Conservation (phyloP, 2,329 filamentous ascomycete species). For the Cytospora piceae region DNA sequence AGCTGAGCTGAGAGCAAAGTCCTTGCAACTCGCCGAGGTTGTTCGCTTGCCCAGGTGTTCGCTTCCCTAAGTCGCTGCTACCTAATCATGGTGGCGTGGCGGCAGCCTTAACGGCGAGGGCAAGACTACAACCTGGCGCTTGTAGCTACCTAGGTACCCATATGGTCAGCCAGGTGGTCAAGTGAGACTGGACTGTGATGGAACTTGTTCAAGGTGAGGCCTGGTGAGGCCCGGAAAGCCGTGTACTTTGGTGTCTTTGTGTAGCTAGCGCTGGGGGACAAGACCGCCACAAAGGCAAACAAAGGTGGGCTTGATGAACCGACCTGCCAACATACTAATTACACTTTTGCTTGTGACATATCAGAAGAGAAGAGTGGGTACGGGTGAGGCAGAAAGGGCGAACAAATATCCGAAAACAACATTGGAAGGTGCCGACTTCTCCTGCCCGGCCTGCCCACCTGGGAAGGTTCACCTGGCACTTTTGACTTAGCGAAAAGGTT, state of each 20-base stretch:
- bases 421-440: background rate
- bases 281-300: background rate
- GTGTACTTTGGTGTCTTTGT: background rate
- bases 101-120: background rate
- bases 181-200: background rate
- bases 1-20: background rate
- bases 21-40: background rate
- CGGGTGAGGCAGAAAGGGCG: background rate
- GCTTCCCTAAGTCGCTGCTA: background rate
- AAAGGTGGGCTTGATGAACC: background rate
- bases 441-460: no score
- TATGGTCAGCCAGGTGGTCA: background rate
- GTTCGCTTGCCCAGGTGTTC: background rate
- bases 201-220: background rate
- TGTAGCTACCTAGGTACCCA: background rate
- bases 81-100: background rate
- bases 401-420: background rate
- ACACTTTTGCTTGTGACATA: no score
- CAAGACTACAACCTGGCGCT: background rate
- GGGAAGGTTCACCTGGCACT: no score
- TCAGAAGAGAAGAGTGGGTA: background rate
- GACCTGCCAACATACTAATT: background rate
- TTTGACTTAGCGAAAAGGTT: no score
- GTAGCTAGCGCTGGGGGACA: background rate
- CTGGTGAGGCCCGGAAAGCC: background rate